phyloP scores from a whole-genome alignment of 2,329 filamentous ascomycete species.

The Fusarium nygamai region DNA sequence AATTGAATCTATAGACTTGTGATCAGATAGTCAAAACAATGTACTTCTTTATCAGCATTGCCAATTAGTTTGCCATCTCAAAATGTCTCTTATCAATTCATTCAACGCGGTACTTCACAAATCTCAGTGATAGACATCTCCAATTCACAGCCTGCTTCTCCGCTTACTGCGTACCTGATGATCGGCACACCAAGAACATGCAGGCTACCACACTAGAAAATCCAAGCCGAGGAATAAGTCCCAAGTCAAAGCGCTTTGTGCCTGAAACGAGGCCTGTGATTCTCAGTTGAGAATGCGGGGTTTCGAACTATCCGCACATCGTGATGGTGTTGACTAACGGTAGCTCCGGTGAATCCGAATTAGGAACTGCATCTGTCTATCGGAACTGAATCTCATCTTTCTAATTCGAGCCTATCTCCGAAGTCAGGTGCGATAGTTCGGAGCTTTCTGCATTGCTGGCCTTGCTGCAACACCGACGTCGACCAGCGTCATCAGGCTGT shows the following conservation, averaged over 20 bases:
- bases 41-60: neutral
- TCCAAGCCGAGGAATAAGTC: slow-evolving; percentile 34
- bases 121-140: neutral
- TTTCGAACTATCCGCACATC: slow-evolving; percentile 2
- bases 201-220: slow-evolving; percentile 24
- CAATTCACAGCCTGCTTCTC: neutral
- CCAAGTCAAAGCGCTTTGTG: neutral
- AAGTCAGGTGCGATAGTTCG: slow-evolving; percentile 7
- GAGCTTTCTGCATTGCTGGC: neutral
- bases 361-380: slow-evolving; percentile 8
- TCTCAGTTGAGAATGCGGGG: slow-evolving; percentile 21
- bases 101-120: neutral
- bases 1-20: neutral
- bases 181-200: slow-evolving; percentile 28
- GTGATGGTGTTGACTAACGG: slow-evolving; percentile 27
- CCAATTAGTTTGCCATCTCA: neutral
- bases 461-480: slow-evolving; percentile 10
- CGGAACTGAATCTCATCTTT: slow-evolving; percentile 9
- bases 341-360: slow-evolving; percentile 16
- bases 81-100: neutral
- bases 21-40: neutral
- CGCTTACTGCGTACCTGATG: slow-evolving; percentile 33
- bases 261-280: slow-evolving; percentile 34
- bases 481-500: slow-evolving; percentile 3
- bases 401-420: slow-evolving; percentile 26